Evolutionary conservation across 306 rosid species (phyloP).

Genomic region (Echinosophora koreensis): DNA sequence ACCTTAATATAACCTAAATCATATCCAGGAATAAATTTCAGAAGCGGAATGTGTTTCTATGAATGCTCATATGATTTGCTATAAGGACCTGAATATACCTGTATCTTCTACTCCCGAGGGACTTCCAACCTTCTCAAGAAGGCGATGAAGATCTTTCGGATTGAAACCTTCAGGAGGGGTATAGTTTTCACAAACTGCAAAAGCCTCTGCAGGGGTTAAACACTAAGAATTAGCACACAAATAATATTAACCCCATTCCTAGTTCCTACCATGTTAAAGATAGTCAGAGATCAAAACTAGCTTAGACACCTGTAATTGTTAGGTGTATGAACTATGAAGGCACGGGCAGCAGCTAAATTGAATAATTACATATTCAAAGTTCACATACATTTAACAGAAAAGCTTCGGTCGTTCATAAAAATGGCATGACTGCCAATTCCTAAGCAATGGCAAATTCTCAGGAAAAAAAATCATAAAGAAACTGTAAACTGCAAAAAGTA

Average conservation of each 20-base stretch:
- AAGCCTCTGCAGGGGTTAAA: constrained; percentile 77
- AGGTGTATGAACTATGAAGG: neutral
- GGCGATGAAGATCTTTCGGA: constrained; percentile 82
- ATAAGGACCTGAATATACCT: constrained; percentile 59
- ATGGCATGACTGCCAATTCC: constrained; percentile 26
- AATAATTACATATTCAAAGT: constrained; percentile 11
- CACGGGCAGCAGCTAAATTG: constrained; percentile 12
- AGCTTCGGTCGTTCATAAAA: constrained; percentile 15
- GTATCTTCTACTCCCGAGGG: constrained; percentile 90
- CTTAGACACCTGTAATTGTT: neutral
- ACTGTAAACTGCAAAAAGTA: constrained; percentile 9
- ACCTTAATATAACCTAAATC: neutral
- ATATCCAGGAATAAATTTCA: constrained; percentile 3
- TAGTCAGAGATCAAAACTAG: neutral
- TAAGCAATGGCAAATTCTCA: constrained; percentile 29
- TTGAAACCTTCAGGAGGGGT: constrained; percentile 94
- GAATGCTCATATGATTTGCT: constrained; percentile 6
- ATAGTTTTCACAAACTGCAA: constrained; percentile 96
- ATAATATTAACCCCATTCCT: constrained; percentile 14
- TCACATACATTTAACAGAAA: constrained; percentile 8
- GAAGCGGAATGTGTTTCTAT: neutral
- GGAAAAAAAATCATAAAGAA: neutral
- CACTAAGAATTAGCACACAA: constrained; percentile 36
- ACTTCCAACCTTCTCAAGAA: constrained; percentile 95
- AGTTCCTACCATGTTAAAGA: neutral